Conservation (phyloP, 108 stramenopile genomes). For the Pseudonitzschia pungens region DNA sequence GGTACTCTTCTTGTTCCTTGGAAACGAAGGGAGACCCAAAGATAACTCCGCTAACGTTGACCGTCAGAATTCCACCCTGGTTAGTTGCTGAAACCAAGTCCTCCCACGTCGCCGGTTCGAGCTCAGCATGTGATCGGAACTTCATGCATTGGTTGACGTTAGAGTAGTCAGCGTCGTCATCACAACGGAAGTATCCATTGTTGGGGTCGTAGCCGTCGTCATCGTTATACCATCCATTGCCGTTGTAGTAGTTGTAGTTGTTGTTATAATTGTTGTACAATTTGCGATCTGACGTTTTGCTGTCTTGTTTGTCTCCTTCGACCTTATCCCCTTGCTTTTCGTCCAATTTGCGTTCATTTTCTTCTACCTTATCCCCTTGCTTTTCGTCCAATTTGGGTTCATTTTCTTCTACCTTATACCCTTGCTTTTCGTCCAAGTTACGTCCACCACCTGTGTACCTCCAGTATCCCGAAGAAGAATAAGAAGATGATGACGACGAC, state of each 20-base stretch:
- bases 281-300: background rate
- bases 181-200: conserved; percentile 49
- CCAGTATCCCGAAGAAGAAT: too few species aligned
- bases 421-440: conserved; percentile 1
- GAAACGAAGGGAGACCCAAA: conserved; percentile 33
- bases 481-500: too few species aligned
- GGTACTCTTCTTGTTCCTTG: conserved; percentile 30
- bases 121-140: conserved; percentile 45
- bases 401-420: background rate
- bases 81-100: conserved; percentile 47
- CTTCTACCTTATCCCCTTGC: background rate
- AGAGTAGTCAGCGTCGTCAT: conserved; percentile 62
- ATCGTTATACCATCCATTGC: conserved; percentile 10
- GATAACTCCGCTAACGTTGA: conserved; percentile 31
- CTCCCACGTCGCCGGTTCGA: conserved; percentile 41
- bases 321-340: conserved; percentile 1
- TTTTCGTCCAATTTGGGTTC: background rate
- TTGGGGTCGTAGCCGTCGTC: conserved; percentile 31
- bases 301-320: background rate
- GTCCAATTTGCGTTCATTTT: background rate
- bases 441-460: background rate
- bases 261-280: conserved; percentile 26
- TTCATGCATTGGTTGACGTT: conserved; percentile 71
- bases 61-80: conserved; percentile 47
- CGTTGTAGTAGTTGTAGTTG: background rate